Evolutionary conservation across 225 moss, liverwort and hornwort species (phyloP), one percentile per base, ranked within the genome.

Genomic region (Neckera pumila): DNA sequence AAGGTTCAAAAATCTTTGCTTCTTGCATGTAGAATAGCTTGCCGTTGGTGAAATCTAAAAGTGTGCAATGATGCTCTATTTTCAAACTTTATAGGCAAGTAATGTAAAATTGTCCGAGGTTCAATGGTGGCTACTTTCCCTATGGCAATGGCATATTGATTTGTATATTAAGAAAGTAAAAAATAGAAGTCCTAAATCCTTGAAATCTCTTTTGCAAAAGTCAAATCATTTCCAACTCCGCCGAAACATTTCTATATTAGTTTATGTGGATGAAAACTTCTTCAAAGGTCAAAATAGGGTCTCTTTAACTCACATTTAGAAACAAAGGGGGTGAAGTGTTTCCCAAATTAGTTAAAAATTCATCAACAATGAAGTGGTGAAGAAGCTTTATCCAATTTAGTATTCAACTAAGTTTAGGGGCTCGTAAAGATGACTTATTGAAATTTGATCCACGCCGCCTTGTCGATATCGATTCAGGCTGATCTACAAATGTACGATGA

Each of bases 361-460:
- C 22, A 36, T 76, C 9, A 36, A 14, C 9, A 15, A 54, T 36
- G 54, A 76, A 53, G 23, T 3, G 3, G 2, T 14, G 14, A 22
- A 0, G 54, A 54, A 25, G 9, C 36, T 54, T 22, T 20, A 23
- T 14, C 0, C 1, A 0, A 54, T 36, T 36, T 8, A 14, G 23
- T 10, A 2, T 9, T 76, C 9, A 23, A 22, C 2, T 9, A 14
- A 21, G 1, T 51, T 14, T 4, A 47, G 0, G 3, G 51, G 13
- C 21, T 34, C 0, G 1, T 14, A 13, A 76, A 14, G 14, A 8
- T 22, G 40, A 5, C 2, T 8, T 0, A 6, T 2, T 45, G 6
- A 17, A 3, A 10, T 33, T 0, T 22, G 0, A 1, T 27, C 1
- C 3, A 10, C 8, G 10, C 3, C 6, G 0, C 10, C 10, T 45